phyloP scores from a whole-genome alignment of 2,329 filamentous ascomycete genomes.

The Arthroderma uncinatum region DNA sequence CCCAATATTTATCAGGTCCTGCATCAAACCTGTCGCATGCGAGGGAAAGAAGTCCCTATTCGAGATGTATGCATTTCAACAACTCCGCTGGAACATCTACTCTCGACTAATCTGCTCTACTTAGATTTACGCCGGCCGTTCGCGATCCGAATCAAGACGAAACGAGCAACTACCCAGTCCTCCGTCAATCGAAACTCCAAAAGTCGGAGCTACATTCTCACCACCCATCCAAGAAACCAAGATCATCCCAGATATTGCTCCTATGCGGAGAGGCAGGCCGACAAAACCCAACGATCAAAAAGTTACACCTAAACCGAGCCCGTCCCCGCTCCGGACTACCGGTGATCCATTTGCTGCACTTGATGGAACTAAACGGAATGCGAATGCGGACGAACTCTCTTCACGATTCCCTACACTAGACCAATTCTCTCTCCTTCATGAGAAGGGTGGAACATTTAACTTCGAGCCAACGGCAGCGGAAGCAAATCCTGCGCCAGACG shows the following conservation, averaged over 20 bases:
- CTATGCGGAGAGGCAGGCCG: constrained; percentile 82
- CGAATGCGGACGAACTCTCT: constrained; percentile 65
- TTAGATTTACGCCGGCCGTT: constrained; percentile 59
- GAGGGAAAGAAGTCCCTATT: constrained; percentile 73
- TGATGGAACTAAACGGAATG: constrained; percentile 51
- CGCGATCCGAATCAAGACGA: constrained; percentile 52
- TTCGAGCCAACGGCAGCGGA: constrained; percentile 53
- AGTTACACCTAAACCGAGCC: constrained; percentile 46
- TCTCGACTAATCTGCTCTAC: constrained; percentile 6
- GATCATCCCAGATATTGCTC: constrained; percentile 74
- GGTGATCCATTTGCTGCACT: constrained; percentile 85
- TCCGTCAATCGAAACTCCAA: constrained; percentile 45
- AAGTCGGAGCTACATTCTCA: constrained; percentile 70
- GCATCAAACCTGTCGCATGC: constrained; percentile 76
- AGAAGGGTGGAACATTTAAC: constrained; percentile 71
- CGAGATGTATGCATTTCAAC: constrained; percentile 59
- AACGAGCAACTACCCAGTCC: constrained; percentile 50
- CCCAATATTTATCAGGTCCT: constrained; percentile 94
- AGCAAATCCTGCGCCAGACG: constrained; percentile 36
- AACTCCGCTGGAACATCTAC: not conserved
- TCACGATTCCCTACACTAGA: constrained; percentile 80
- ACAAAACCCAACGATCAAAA: constrained; percentile 40
- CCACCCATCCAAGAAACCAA: constrained; percentile 60
- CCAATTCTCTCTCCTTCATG: constrained; percentile 81
- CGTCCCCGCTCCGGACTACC: constrained; percentile 57